These are phyloP conservation scores for Phaeosphaeriaceae sp. DNA, from an alignment of 2,329 filamentous ascomycete species.

Conservation along the genomic window DNA sequence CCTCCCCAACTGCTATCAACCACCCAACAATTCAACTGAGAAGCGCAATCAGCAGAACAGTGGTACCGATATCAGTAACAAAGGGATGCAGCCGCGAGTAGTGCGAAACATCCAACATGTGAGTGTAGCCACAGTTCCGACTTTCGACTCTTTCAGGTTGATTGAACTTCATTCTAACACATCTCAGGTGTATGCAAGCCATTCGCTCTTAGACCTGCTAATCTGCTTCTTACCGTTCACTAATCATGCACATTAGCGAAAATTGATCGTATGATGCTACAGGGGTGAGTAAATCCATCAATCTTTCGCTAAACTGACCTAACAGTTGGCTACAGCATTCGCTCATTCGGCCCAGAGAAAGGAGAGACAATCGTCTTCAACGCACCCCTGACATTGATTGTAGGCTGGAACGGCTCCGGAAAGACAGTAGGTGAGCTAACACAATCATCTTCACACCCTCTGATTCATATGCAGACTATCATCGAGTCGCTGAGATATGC, in stretches of 20 bases:
- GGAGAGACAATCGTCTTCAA: conserved; percentile 86
- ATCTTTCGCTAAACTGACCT: conserved; percentile 1
- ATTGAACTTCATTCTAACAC: conserved; percentile 4
- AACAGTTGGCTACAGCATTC: conserved; percentile 59
- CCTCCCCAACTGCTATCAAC: neutral
- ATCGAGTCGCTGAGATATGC: conserved; percentile 99
- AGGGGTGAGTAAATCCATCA: conserved; percentile 61
- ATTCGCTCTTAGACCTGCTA: neutral
- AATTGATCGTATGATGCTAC: conserved; percentile 88
- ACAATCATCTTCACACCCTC: neutral
- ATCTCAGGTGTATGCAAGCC: conserved; percentile 17
- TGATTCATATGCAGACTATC: conserved; percentile 67
- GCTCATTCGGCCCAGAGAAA: conserved; percentile 80
- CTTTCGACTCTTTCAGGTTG: neutral
- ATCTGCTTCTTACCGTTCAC: neutral
- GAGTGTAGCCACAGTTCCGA: neutral
- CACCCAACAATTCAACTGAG: too few relatives aligned
- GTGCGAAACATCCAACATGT: conserved; percentile 16
- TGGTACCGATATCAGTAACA: neutral
- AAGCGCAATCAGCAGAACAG: neutral
- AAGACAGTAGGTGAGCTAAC: conserved; percentile 69
- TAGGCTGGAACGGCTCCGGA: conserved; percentile 95
- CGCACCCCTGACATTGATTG: conserved; percentile 91
- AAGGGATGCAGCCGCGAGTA: conserved; percentile 3
- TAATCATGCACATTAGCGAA: conserved; percentile 55